Conservation (phyloP, 1,284 basidiomycete species). For the Papiliotrema nemorosa region DNA sequence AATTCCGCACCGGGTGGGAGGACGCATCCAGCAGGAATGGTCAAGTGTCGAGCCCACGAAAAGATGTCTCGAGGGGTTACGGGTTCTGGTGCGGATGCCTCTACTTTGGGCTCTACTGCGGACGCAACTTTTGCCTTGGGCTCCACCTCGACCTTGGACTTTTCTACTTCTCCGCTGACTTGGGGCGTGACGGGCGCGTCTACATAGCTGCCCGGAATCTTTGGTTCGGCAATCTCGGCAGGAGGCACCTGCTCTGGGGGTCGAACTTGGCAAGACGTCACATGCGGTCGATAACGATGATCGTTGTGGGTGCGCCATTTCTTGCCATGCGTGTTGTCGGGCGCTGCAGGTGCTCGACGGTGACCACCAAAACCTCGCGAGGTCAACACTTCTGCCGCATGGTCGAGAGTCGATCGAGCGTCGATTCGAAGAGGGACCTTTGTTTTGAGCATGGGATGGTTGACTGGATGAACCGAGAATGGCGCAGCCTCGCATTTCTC, state of each 20-base stretch:
- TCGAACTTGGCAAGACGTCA: slow-evolving; percentile 1
- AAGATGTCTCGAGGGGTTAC: slow-evolving; percentile 30
- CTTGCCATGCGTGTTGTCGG: not conserved
- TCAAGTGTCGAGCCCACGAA: slow-evolving; percentile 41
- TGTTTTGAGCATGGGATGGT: slow-evolving; percentile 77
- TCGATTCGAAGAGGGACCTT: slow-evolving; percentile 49
- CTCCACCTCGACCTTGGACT: slow-evolving; percentile 1
- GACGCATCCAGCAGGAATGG: slow-evolving; percentile 33
- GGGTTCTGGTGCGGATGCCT: too few relatives aligned
- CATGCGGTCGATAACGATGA: slow-evolving; percentile 5
- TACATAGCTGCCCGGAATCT: slow-evolving; percentile 18
- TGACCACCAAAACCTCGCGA: not conserved
- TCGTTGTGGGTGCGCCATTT: not conserved
- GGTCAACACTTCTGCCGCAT: slow-evolving; percentile 11
- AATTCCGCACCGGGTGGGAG: slow-evolving; percentile 42
- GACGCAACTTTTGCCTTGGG: not conserved
- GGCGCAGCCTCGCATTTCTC: slow-evolving; percentile 74
- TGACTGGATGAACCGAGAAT: slow-evolving; percentile 67
- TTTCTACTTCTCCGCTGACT: slow-evolving; percentile 2
- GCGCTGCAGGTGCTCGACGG: slow-evolving; percentile 2
- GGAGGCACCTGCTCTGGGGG: not conserved
- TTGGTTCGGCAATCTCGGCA: slow-evolving; percentile 4
- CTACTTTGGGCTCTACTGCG: not conserved
- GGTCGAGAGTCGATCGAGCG: slow-evolving; percentile 24
- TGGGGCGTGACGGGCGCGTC: slow-evolving; percentile 5